Evolutionary conservation across 768 basidiomycete species (phyloP).

Genomic region (Lactifluus piperatus): DNA sequence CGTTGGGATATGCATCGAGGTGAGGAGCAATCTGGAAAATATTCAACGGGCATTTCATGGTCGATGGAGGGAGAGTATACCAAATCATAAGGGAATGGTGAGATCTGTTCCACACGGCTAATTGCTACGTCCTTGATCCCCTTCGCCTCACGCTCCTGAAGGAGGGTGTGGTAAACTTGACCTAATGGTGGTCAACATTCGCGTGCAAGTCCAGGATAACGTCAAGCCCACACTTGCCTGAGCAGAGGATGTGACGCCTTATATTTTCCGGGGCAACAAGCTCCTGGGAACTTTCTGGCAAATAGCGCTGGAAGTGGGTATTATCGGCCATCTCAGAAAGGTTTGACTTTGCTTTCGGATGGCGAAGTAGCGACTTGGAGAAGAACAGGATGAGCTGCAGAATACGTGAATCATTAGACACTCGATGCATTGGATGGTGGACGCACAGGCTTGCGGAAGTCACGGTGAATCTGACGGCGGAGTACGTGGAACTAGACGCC

Average conservation of each 20-base stretch:
- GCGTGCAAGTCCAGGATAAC: background rate
- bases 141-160: constrained; percentile 84
- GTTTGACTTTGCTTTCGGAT: constrained; percentile 82
- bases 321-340: constrained; percentile 86
- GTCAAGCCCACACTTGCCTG: constrained; percentile 37
- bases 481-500: constrained; percentile 80
- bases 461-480: constrained; percentile 92
- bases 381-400: constrained; percentile 84
- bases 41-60: background rate
- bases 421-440: background rate
- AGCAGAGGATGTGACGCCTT: constrained; percentile 86
- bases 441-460: constrained; percentile 92
- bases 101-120: constrained; percentile 89
- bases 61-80: constrained; percentile 35
- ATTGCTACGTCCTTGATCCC: constrained; percentile 93
- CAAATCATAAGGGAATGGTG: constrained; percentile 95
- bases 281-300: constrained; percentile 72
- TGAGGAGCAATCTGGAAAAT: constrained; percentile 70
- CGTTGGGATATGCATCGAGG: constrained; percentile 94
- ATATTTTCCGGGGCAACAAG: constrained; percentile 79
- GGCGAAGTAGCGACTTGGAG: constrained; percentile 92
- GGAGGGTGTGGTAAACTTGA: constrained; percentile 87
- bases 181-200: constrained; percentile 33
- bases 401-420: background rate
- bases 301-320: constrained; percentile 86